phyloP scores from a whole-genome alignment of 1,284 basidiomycete species.

The Pseudozyma hubeiensis region DNA sequence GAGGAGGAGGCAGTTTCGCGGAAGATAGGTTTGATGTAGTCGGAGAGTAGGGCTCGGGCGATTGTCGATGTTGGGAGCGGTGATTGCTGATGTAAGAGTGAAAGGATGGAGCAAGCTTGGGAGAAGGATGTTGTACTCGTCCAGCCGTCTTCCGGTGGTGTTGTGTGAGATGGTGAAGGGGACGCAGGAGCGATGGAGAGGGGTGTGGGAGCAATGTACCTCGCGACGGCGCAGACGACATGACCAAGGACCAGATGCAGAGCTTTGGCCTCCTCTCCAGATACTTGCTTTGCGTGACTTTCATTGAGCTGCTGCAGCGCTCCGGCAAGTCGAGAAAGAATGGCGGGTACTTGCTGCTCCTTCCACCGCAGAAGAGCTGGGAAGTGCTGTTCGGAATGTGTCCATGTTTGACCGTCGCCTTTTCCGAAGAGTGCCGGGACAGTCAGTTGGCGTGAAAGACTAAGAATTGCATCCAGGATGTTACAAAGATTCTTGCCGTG shows the following conservation, averaged over 20 bases:
- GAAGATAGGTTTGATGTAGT: slow-evolving; percentile 44
- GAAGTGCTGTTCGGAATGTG: slow-evolving; percentile 21
- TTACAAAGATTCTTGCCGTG: not conserved
- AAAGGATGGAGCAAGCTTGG: not conserved
- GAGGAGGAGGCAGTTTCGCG: slow-evolving; percentile 18
- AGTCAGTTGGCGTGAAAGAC: slow-evolving; percentile 6
- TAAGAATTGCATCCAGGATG: slow-evolving; percentile 2
- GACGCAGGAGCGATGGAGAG: not conserved
- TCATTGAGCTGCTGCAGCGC: slow-evolving; percentile 5
- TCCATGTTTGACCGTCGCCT: slow-evolving; percentile 36
- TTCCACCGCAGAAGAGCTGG: slow-evolving; percentile 29
- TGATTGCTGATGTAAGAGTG: not conserved
- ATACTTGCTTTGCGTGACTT: too few species aligned
- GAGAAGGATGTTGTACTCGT: not conserved
- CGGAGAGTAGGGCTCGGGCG: slow-evolving; percentile 14
- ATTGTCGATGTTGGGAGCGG: not conserved
- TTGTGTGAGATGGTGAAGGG: not conserved
- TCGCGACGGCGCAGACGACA: slow-evolving; percentile 20
- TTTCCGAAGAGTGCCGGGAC: slow-evolving; percentile 21
- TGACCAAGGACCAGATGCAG: slow-evolving; percentile 25
- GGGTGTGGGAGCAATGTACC: slow-evolving; percentile 3
- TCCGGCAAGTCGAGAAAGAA: slow-evolving; percentile 4
- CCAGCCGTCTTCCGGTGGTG: slow-evolving; percentile 22
- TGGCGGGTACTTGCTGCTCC: slow-evolving; percentile 20
- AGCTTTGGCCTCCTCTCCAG: too few species aligned